Conservation (phyloP, 2,329 filamentous ascomycete species). For the Botrytis porri region DNA sequence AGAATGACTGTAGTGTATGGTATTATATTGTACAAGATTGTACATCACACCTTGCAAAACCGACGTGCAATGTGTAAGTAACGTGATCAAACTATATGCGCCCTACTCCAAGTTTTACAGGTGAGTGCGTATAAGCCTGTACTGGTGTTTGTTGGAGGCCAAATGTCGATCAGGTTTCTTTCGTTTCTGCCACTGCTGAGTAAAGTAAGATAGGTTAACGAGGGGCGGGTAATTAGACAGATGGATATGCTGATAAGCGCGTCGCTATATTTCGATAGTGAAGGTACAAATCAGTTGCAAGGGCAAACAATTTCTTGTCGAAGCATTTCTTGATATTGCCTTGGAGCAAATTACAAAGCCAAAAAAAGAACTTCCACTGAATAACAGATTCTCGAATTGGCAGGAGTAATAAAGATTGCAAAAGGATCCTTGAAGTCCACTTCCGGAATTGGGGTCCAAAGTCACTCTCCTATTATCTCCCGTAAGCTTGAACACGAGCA, state of each 20-base stretch:
- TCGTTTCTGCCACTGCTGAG: background rate
- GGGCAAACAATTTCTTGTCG: background rate
- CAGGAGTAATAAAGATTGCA: slow-evolving; percentile 7
- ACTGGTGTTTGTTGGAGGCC: background rate
- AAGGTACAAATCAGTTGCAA: background rate
- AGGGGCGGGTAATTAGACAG: background rate
- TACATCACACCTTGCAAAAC: background rate
- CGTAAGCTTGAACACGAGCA: slow-evolving; percentile 14
- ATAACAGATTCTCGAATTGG: background rate
- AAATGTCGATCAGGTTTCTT: background rate
- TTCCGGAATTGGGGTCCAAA: slow-evolving; percentile 17
- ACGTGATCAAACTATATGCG: background rate
- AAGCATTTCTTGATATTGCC: background rate
- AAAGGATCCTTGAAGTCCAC: background rate
- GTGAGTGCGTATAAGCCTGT: background rate
- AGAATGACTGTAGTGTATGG: background rate
- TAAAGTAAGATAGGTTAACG: background rate
- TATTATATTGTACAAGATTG: background rate
- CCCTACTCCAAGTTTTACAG: background rate
- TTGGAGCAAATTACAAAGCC: background rate
- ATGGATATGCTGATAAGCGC: background rate
- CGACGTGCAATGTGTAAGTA: background rate
- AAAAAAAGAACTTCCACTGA: background rate
- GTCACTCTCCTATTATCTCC: slow-evolving; percentile 2
- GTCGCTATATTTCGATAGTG: background rate